Evolutionary conservation across 306 rosid species (phyloP), one percentile per base, ranked within the genome.

Genomic region (Casuarina equisetifolia): DNA sequence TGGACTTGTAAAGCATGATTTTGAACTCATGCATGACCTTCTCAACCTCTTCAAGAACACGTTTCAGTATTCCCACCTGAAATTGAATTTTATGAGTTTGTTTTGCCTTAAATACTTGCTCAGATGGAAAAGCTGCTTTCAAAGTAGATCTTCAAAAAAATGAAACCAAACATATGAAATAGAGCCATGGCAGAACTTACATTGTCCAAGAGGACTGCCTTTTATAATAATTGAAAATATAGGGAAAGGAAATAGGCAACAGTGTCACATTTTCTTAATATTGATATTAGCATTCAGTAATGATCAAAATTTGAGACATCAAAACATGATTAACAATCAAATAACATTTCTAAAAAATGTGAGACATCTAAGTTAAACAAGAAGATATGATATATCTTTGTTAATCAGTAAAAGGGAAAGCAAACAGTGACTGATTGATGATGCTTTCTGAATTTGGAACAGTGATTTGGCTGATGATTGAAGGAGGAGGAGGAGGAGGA

Each of bases 11-110:
- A 76, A 95, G 97, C 80, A 72, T 91, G 74, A 92, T 90, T 89
- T 95, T 95, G 88, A 95, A 95, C 78, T 92, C 99, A 68, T 90
- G 86, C 97, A 95, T 92, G 85, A 92, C 97, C 80, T 92, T 95
- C 78, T 95, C 99, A 82, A 95, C 98, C 89, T 95, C 99, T 84
- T 95, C 99, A n/a, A 92, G 97, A 70, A 95, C 99, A 59, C 93
- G 93, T 83, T 95, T 95, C n/a, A 95, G 86, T 84, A 95, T 90
- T 79, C 99, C 98, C 73, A 92, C 97, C 91, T 95, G 91, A 82
- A 85, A 87, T 83, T 63, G 80, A 82, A 0, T 25, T 25, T 25
- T 25, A 40, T 43, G 1, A 4, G 9, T 25, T 70, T 54, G 61
- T 76, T 79, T 76, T 38, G 63, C 58, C 46, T 20, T 43, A 81